Percentiles rank a stretch among this genome's conserved stretches.
phyloP scores from a whole-genome alignment of 2,329 filamentous ascomycete genomes.

The Cadophora sp. region DNA sequence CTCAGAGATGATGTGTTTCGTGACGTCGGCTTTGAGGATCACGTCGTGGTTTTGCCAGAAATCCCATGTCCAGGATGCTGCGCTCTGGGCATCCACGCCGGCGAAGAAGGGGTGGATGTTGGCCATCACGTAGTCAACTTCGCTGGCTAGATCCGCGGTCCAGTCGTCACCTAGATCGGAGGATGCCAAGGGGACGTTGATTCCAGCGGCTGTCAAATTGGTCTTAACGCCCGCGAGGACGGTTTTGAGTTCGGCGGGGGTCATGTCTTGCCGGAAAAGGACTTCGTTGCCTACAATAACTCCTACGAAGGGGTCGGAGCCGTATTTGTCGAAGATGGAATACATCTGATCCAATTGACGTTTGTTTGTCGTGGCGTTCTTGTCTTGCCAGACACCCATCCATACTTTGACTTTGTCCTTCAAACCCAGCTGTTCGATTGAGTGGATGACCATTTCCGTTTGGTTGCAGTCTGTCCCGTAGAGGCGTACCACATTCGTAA shows the following conservation, averaged over 20 bases:
- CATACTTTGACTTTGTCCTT: conserved; percentile 81
- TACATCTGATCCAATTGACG: conserved; percentile 88
- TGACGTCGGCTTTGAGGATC: conserved; percentile 62
- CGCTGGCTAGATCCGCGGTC: conserved; percentile 70
- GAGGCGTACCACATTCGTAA: conserved; percentile 85
- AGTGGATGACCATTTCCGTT: conserved; percentile 89
- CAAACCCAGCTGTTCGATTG: conserved; percentile 76
- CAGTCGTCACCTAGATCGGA: conserved; percentile 91
- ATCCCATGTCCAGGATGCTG: conserved; percentile 79
- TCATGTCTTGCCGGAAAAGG: conserved; percentile 78
- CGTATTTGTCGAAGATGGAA: conserved; percentile 75
- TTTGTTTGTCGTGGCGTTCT: conserved; percentile 80
- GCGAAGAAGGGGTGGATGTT: conserved; percentile 98
- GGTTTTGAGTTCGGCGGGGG: conserved; percentile 64
- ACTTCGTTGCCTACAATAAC: conserved; percentile 86
- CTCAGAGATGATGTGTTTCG: conserved; percentile 84
- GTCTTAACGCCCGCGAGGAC: conserved; percentile 72
- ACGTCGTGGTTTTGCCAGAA: conserved; percentile 82
- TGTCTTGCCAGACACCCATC: conserved; percentile 93
- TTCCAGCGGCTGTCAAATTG: conserved; percentile 72
- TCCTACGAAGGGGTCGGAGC: conserved; percentile 74
- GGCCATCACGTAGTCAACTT: conserved; percentile 90
- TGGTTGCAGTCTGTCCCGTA: conserved; percentile 99
- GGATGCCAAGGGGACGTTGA: conserved; percentile 79
- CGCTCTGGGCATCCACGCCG: conserved; percentile 71